Evolutionary conservation across 345 rosid species (phyloP).

Genomic region (Rhodamnia rubescens): DNA sequence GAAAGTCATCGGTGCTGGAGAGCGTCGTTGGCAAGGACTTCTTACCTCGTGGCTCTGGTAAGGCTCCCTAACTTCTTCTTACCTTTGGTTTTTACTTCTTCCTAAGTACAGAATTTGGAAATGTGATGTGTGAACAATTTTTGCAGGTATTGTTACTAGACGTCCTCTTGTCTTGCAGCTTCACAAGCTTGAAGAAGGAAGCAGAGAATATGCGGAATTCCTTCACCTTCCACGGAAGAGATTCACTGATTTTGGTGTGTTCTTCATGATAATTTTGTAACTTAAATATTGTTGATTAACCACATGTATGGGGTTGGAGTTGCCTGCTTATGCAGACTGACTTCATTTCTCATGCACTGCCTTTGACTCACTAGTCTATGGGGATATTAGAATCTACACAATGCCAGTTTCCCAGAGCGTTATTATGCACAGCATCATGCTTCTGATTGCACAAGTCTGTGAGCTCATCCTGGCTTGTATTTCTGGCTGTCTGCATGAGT

Average conservation of each 20-base stretch:
- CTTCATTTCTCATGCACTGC: not conserved
- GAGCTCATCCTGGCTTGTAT: not conserved
- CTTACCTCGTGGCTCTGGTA: slow-evolving; percentile 99
- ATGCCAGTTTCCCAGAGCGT: not conserved
- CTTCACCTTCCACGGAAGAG: slow-evolving; percentile 80
- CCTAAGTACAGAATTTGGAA: accelerated
- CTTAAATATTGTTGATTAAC: not conserved
- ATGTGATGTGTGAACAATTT: not conserved
- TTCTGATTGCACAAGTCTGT: not conserved
- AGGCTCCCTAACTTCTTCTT: not conserved
- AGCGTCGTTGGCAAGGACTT: slow-evolving; percentile 97
- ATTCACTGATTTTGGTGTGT: slow-evolving; percentile 81
- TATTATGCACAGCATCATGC: not conserved
- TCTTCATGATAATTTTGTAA: not conserved
- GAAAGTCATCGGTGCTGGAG: slow-evolving; percentile 97
- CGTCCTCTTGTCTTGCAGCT: slow-evolving; percentile 98
- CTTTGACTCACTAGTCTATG: not conserved
- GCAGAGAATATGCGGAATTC: slow-evolving; percentile 93
- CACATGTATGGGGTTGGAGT: not conserved
- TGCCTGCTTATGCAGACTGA: not conserved
- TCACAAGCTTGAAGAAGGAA: slow-evolving; percentile 88
- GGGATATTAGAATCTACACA: not conserved
- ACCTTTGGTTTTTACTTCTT: not conserved
- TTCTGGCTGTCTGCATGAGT: not conserved
- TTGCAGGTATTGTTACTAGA: slow-evolving; percentile 86